These are phyloP conservation scores for Prunus fruticosa DNA, from an alignment of 306 rosid species.

Conservation along the genomic window DNA sequence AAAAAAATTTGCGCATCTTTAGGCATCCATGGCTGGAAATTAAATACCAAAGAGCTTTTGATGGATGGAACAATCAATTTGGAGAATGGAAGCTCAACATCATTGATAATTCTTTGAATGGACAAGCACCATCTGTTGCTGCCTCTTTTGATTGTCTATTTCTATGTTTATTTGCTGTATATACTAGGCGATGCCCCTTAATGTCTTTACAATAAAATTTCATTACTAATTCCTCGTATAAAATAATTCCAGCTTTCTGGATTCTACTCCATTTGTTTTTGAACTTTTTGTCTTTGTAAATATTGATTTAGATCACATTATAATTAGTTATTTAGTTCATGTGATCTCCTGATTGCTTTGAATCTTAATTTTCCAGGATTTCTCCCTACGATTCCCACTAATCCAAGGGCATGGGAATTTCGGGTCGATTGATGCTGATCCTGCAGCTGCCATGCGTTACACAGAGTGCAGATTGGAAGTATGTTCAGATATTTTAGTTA, in stretches of 20 bases:
- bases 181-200: background rate
- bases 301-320: background rate
- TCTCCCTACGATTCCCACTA: slow-evolving; percentile 78
- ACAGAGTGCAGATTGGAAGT: slow-evolving; percentile 96
- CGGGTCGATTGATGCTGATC: slow-evolving; percentile 96
- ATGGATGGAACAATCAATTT: background rate
- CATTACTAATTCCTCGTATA: background rate
- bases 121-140: background rate
- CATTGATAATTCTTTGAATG: background rate
- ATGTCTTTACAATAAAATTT: background rate
- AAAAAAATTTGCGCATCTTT: background rate
- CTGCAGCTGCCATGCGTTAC: slow-evolving; percentile 99
- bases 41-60: too few species aligned
- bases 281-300: background rate
- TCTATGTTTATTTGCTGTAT: background rate
- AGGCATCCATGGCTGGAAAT: background rate
- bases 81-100: background rate
- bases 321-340: background rate
- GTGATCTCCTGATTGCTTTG: background rate
- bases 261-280: background rate
- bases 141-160: background rate
- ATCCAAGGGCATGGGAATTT: slow-evolving; percentile 98
- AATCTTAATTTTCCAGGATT: slow-evolving; percentile 55
- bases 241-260: background rate
- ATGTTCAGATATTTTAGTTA: slow-evolving; percentile 25